Conservation (phyloP, 1,284 basidiomycete genomes). For the Crucibulum parvulum region DNA sequence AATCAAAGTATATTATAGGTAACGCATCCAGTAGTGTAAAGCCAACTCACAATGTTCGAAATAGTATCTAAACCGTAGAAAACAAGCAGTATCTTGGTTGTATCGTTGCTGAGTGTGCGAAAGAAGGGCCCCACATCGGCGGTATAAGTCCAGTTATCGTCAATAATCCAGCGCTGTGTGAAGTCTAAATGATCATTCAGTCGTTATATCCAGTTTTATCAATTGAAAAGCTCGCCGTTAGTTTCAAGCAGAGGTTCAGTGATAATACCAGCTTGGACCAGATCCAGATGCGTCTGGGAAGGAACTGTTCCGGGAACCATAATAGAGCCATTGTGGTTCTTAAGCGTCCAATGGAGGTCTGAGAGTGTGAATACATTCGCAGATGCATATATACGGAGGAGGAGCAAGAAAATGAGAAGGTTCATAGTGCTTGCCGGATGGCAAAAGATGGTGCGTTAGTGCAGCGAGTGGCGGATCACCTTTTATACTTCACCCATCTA, state of each 20-base stretch:
- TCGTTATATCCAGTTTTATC: background rate
- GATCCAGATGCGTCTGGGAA: slow-evolving; percentile 62
- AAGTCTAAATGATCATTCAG: slow-evolving; percentile 45
- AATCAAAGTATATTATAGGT: slow-evolving; percentile 2
- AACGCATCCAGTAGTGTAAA: slow-evolving; percentile 2
- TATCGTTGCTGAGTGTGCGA: slow-evolving; percentile 23
- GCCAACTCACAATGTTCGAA: slow-evolving; percentile 48
- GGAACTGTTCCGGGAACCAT: slow-evolving; percentile 59
- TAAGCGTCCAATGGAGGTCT: slow-evolving; percentile 56
- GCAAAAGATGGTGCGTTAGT: too few species aligned
- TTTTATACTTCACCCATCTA: too few species aligned
- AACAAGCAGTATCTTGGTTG: slow-evolving; percentile 49
- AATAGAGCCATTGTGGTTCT: slow-evolving; percentile 60
- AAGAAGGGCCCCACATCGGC: slow-evolving; percentile 57
- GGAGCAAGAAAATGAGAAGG: too few species aligned
- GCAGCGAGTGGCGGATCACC: too few species aligned
- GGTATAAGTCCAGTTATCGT: slow-evolving; percentile 70
- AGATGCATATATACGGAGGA: too few species aligned
- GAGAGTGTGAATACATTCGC: slow-evolving; percentile 44
- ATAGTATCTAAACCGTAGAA: slow-evolving; percentile 69
- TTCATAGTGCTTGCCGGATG: too few species aligned
- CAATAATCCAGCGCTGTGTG: slow-evolving; percentile 61
- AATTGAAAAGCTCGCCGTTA: slow-evolving; percentile 47
- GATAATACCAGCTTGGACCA: slow-evolving; percentile 58
- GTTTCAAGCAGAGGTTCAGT: slow-evolving; percentile 60